Percentiles rank a stretch among this genome's conserved stretches.
phyloP scores from a whole-genome alignment of 2,329 filamentous ascomycete genomes.

The Endothia cerciana region DNA sequence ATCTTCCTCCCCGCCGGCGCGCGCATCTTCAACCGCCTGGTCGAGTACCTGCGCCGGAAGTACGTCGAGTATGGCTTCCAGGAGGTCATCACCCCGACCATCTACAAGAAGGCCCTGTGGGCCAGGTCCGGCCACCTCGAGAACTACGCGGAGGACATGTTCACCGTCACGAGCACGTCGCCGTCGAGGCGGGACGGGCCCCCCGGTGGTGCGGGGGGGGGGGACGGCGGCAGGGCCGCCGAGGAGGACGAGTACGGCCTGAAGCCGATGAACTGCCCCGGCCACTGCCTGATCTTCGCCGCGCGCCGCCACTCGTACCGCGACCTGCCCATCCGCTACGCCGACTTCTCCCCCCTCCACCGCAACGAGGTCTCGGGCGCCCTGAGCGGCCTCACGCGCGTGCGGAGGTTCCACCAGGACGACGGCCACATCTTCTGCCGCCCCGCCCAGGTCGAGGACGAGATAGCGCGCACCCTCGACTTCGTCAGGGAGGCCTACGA shows the following conservation, averaged over 20 bases:
- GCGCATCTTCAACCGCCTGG: constrained; percentile 80
- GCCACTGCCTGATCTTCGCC: constrained; percentile 83
- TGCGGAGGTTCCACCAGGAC: constrained; percentile 87
- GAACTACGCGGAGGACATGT: constrained; percentile 93
- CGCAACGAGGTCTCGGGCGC: constrained; percentile 84
- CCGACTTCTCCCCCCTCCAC: constrained; percentile 86
- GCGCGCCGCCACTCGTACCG: constrained; percentile 75
- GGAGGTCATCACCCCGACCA: constrained; percentile 86
- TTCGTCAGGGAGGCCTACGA: constrained; percentile 76
- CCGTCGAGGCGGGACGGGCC: constrained; percentile 39
- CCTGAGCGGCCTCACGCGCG: constrained; percentile 79
- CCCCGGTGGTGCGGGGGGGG: constrained; percentile 31
- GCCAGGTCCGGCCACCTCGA: constrained; percentile 84
- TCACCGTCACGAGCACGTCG: constrained; percentile 69
- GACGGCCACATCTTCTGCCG: constrained; percentile 91
- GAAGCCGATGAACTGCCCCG: constrained; percentile 93
- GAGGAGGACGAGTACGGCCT: constrained; percentile 75
- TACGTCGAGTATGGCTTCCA: constrained; percentile 85
- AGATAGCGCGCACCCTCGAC: constrained; percentile 73
- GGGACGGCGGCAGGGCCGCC: constrained; percentile 33
- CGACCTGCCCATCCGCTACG: constrained; percentile 81
- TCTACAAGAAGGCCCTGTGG: constrained; percentile 89
- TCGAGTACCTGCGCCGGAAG: constrained; percentile 80
- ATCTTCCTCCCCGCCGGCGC: constrained; percentile 83
- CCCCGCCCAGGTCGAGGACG: constrained; percentile 72